Conservation (phyloP, 2,329 filamentous ascomycete genomes). For the Pseudogymnoascus sp. region DNA sequence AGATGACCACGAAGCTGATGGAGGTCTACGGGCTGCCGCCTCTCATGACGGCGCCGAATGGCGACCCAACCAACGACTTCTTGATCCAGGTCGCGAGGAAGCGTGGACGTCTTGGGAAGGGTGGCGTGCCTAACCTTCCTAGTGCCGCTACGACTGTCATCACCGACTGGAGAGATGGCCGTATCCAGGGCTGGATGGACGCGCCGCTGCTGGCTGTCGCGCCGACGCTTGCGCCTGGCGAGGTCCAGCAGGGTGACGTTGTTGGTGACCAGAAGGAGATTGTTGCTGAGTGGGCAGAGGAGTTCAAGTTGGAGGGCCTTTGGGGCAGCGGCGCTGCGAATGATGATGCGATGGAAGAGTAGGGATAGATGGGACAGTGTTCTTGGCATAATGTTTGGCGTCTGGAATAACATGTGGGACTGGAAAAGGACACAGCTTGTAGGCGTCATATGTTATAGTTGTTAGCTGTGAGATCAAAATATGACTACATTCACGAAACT, state of each 20-base stretch:
- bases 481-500: constrained; percentile 7
- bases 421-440: constrained; percentile 8
- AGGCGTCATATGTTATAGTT: constrained; percentile 10
- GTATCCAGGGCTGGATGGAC: constrained; percentile 87
- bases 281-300: constrained; percentile 84
- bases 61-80: constrained; percentile 82
- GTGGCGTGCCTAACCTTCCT: constrained; percentile 81
- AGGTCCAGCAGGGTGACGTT: constrained; percentile 37
- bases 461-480: constrained; percentile 9
- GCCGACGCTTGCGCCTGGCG: constrained; percentile 30
- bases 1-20: constrained; percentile 70
- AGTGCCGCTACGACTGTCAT: constrained; percentile 88
- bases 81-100: constrained; percentile 91
- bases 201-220: constrained; percentile 58
- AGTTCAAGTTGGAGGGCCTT: constrained; percentile 90
- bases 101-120: constrained; percentile 77
- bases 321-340: constrained; percentile 51
- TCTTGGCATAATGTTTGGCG: constrained; percentile 8
- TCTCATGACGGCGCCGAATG: constrained; percentile 55
- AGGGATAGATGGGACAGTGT: constrained; percentile 10
- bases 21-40: constrained; percentile 78
- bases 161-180: constrained; percentile 92
- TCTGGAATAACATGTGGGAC: constrained; percentile 10
- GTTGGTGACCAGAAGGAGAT: constrained; percentile 71
- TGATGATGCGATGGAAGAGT: constrained; percentile 27